Conservation (phyloP, 1,284 basidiomycete species). For the Mycena sp. region DNA sequence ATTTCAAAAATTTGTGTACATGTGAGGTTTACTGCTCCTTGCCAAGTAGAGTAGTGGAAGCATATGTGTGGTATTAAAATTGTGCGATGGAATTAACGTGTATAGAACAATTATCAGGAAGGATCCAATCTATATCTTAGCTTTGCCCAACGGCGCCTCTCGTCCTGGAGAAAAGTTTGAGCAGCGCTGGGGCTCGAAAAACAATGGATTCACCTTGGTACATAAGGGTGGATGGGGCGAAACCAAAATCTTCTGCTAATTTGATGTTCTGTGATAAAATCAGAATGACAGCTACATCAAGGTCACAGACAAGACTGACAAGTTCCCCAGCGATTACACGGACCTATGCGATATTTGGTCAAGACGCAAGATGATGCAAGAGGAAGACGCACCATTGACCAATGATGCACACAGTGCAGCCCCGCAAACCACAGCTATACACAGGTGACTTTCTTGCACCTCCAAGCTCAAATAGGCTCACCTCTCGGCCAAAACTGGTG, state of each 20-base stretch:
- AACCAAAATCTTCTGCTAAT: conserved; percentile 78
- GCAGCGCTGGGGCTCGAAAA: not conserved
- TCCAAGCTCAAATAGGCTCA: conserved; percentile 41
- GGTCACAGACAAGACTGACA: conserved; percentile 50
- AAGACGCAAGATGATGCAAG: conserved; percentile 4
- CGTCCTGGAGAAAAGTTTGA: conserved; percentile 10
- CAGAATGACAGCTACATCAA: conserved; percentile 13
- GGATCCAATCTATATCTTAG: conserved; percentile 48
- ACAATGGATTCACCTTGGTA: conserved; percentile 58
- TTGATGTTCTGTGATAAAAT: conserved; percentile 60
- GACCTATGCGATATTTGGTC: conserved; percentile 61
- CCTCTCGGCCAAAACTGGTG: conserved; percentile 85
- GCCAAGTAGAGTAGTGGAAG: no score
- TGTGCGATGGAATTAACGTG: conserved; percentile 13
- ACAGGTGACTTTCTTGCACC: not conserved
- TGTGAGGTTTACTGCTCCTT: no score
- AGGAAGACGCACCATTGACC: conserved; percentile 74
- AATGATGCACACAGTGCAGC: conserved; percentile 86
- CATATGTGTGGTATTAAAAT: no score
- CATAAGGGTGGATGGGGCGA: conserved; percentile 80
- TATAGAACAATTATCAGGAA: not conserved
- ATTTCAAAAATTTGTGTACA: no score
- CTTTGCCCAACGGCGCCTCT: conserved; percentile 45
- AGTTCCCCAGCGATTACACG: conserved; percentile 84
- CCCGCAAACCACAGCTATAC: conserved; percentile 85